Conservation (phyloP, 768 basidiomycete species). For the Phallus indusiatus region DNA sequence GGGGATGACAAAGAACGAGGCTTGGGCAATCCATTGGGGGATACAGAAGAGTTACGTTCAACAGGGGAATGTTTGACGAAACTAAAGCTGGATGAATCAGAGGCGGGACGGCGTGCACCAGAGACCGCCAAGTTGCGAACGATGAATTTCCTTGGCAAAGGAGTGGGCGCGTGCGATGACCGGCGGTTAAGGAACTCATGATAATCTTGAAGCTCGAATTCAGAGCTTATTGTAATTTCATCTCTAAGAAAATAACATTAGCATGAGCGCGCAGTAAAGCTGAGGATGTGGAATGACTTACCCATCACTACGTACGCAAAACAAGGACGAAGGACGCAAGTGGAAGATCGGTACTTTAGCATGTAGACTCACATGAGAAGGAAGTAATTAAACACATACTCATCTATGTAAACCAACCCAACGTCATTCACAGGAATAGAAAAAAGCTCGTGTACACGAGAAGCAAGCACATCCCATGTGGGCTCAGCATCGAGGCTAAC, state of each 20-base stretch:
- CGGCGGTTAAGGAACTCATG: conserved; percentile 29
- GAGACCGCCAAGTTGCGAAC: conserved; percentile 49
- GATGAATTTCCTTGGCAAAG: conserved; percentile 43
- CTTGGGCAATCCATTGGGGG: neutral
- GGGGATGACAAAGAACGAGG: neutral
- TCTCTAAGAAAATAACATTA: conserved; percentile 36
- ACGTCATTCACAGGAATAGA: conserved; percentile 47
- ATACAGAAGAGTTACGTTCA: neutral
- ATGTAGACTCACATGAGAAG: neutral
- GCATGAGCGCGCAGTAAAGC: neutral
- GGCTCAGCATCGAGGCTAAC: conserved; percentile 43
- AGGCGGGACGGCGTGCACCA: neutral
- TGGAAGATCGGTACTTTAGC: neutral
- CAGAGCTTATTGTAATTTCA: conserved; percentile 66
- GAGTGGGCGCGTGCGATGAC: conserved; percentile 11
- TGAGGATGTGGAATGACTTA: neutral
- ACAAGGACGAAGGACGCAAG: neutral
- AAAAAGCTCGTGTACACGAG: conserved; percentile 47
- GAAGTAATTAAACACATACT: neutral
- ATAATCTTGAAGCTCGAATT: conserved; percentile 68
- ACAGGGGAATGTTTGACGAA: neutral
- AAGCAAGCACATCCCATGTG: conserved; percentile 46
- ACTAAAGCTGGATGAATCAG: neutral
- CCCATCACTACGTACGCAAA: neutral
- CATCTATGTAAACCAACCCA: conserved; percentile 63